phyloP scores from a whole-genome alignment of 192 early-diverging fungal species.

The Backusella westeae region DNA sequence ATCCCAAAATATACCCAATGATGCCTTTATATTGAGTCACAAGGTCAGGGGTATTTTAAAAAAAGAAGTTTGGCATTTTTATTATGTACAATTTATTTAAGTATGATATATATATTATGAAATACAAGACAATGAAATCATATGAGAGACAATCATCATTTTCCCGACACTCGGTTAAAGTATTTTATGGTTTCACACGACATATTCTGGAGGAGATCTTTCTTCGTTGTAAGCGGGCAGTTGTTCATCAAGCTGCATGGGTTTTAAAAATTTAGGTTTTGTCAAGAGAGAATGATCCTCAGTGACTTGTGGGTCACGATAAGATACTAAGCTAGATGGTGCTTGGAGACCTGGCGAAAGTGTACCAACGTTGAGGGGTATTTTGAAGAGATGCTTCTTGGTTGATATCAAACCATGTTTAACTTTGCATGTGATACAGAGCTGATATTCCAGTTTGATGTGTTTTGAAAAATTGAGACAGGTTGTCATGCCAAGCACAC shows the following conservation, averaged over 20 bases:
- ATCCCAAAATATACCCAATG: not conserved
- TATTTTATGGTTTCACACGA: not conserved
- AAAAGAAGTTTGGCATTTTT: not conserved
- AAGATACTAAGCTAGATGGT: not conserved
- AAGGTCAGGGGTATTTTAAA: not conserved
- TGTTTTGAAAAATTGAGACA: not conserved
- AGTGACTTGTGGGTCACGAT: not conserved
- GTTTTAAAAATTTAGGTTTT: conserved; percentile 17
- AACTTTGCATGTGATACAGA: not conserved
- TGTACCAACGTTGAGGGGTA: conserved; percentile 12
- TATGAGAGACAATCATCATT: not conserved
- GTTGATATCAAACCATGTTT: conserved; percentile 7
- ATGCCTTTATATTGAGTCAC: not conserved
- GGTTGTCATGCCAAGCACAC: conserved; percentile 11
- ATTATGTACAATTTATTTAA: not conserved
- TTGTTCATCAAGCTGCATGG: not conserved
- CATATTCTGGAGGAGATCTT: not conserved
- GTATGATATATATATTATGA: not conserved
- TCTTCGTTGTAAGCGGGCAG: conserved; percentile 5
- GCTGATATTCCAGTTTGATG: not conserved
- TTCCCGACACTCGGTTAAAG: not conserved
- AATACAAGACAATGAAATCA: too few species aligned
- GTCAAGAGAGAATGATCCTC: conserved; percentile 4
- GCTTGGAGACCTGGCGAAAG: not conserved
- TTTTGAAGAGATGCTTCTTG: not conserved